phyloP scores from a whole-genome alignment of 164 flowering plant genomes.

The Vitis cinerea region DNA sequence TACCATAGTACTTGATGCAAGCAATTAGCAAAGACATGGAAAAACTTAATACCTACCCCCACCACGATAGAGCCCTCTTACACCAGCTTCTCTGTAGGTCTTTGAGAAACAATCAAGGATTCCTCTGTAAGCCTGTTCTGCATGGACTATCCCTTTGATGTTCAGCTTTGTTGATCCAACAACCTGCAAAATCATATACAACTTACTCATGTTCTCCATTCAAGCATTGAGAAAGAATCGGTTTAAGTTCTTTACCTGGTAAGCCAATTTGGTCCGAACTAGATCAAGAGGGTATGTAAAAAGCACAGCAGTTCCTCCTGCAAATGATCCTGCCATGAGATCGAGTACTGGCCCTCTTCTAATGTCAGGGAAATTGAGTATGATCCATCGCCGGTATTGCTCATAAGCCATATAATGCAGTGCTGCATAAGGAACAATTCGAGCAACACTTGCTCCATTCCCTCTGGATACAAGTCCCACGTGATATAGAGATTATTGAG shows the following conservation, averaged over 20 bases:
- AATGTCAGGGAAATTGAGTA: constrained; percentile 54
- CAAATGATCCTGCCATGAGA: constrained; percentile 88
- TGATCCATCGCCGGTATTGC: constrained; percentile 87
- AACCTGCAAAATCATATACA: constrained; percentile 46
- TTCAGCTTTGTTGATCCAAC: constrained; percentile 48
- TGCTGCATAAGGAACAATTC: constrained; percentile 98
- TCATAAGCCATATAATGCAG: constrained; percentile 95
- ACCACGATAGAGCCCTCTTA: constrained; percentile 90
- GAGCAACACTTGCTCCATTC: constrained; percentile 95
- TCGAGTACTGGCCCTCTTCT: constrained; percentile 89
- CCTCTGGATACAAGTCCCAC: constrained; percentile 53
- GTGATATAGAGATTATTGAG: constrained; percentile 6
- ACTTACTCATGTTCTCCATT: constrained; percentile 1
- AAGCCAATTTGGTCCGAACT: constrained; percentile 93
- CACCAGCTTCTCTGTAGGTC: constrained; percentile 70
- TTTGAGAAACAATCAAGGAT: constrained; percentile 77
- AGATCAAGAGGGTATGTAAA: constrained; percentile 96
- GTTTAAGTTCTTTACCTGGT: constrained; percentile 55
- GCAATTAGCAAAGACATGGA: constrained; percentile 2
- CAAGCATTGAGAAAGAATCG: not conserved
- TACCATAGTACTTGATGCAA: not conserved
- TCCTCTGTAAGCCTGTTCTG: constrained; percentile 68
- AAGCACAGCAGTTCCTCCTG: constrained; percentile 97
- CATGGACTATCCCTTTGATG: constrained; percentile 29
- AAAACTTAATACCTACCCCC: constrained; percentile 51